Percentiles rank a stretch among this genome's conserved stretches.
Evolutionary conservation across 306 rosid species (phyloP).

Genomic region (Casuarina glauca): DNA sequence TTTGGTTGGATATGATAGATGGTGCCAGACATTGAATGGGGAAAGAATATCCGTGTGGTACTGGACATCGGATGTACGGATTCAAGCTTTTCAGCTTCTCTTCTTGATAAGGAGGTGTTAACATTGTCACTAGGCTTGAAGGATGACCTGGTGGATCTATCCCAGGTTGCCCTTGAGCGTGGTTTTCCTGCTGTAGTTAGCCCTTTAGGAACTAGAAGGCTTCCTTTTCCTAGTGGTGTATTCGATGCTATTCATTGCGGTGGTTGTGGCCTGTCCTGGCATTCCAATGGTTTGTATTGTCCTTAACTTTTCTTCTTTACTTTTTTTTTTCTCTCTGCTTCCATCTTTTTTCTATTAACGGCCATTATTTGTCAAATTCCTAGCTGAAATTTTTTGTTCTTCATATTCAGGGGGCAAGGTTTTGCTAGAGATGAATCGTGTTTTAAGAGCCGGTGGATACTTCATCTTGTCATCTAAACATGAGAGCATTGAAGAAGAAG

Average conservation of each 20-base stretch:
- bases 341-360: constrained; percentile 1
- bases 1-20: constrained; percentile 54
- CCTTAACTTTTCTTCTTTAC: neutral
- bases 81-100: constrained; percentile 70
- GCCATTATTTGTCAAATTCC: constrained; percentile 6
- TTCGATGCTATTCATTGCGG: constrained; percentile 90
- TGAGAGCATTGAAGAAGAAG: constrained; percentile 79
- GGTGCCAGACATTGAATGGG: constrained; percentile 99
- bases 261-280: constrained; percentile 77
- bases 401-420: constrained; percentile 72
- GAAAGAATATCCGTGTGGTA: constrained; percentile 80
- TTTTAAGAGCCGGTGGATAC: constrained; percentile 87
- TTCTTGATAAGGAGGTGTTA: constrained; percentile 77
- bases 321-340: neutral
- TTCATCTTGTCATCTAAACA: constrained; percentile 81
- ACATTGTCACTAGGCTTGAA: constrained; percentile 86
- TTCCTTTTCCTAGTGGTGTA: constrained; percentile 85
- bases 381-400: constrained; percentile 13
- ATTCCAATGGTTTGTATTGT: constrained; percentile 64
- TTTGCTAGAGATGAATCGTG: constrained; percentile 88
- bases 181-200: constrained; percentile 80
- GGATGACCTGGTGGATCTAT: constrained; percentile 81
- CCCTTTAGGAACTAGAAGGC: constrained; percentile 72
- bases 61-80: constrained; percentile 82
- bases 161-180: constrained; percentile 90